Evolutionary conservation across 2,329 filamentous ascomycete genomes (phyloP), one percentile per base, ranked within the genome.

Genomic region (Zymoseptoria passerinii): DNA sequence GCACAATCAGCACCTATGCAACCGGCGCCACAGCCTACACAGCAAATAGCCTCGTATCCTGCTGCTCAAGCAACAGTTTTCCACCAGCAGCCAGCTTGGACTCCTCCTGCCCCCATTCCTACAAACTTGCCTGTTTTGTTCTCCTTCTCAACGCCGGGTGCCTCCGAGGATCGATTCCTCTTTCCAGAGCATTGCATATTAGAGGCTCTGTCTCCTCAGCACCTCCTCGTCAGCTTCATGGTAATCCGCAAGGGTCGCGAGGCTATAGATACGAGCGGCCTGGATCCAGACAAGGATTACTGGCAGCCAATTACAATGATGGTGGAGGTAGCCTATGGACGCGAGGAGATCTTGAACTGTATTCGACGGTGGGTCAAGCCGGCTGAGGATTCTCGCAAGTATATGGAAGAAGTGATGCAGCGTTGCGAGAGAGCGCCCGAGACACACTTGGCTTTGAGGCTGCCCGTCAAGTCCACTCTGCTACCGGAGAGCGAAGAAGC

Each of bases 151-250:
- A 66, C 61, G 18, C 64, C 67, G 16, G 81, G 81, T 52, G 85
- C 85, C 35, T 83, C 77, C 2, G 88, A 87, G 51, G 89, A 92
- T 70, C 82, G 88, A 27, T 92, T 89, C 69, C 75, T 90, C 52
- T 92, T 94, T 63, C 89, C 89, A 1, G 88, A 86, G 64, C 87
- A 88, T 69, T 88, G 86, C 71, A 86, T 92, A 35, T 72, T 92
- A 53, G 88, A 94, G 69, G 85, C 83, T 67, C 75, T 85, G 1
- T 68, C 70, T 9, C 65, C 65, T 2, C 66, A 72, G 52, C 78
- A 79, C n/a, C 81, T 89, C 1, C 80, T 90, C 50, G 86, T 86
- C 2, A 92, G 88, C 0, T 94, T 92, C 68, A 76, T 94, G 9
- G 84, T 92, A 59, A 87, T 89, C 5, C 84, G 87, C 53, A 87